phyloP scores from a whole-genome alignment of 768 basidiomycete species.

The Mycena galericulata region DNA sequence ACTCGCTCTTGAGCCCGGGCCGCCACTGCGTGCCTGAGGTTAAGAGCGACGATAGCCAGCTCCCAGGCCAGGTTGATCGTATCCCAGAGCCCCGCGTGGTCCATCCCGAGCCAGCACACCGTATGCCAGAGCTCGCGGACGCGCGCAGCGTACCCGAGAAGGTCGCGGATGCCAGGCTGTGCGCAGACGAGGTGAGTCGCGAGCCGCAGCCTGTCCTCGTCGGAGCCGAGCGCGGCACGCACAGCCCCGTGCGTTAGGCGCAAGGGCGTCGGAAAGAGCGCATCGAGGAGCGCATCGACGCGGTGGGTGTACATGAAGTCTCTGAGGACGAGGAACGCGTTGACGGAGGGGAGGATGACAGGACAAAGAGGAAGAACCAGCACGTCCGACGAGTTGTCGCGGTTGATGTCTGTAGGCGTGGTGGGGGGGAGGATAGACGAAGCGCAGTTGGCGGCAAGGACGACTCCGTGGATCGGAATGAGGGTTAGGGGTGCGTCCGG shows the following conservation, averaged over 20 bases:
- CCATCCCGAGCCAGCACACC: constrained; percentile 57
- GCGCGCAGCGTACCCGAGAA: constrained; percentile 49
- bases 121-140: constrained; percentile 62
- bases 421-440: constrained; percentile 41
- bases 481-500: constrained; percentile 28
- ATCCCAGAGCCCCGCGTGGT: constrained; percentile 58
- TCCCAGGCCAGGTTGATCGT: constrained; percentile 65
- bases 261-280: constrained; percentile 4
- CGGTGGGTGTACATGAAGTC: constrained; percentile 61
- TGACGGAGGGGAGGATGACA: constrained; percentile 58
- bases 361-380: constrained; percentile 59
- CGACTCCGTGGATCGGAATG: constrained; percentile 53
- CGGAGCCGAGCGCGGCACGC: not conserved
- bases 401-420: not conserved
- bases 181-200: constrained; percentile 12
- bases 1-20: no score
- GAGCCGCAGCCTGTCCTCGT: constrained; percentile 18
- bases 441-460: constrained; percentile 52
- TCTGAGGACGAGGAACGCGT: constrained; percentile 56
- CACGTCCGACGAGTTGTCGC: not conserved
- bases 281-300: constrained; percentile 38
- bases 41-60: constrained; percentile 55
- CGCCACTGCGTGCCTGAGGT: no score
- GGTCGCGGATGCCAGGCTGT: constrained; percentile 16
- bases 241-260: not conserved